A percentile compares a stretch with the other conserved stretches of the same genome.
phyloP scores from a whole-genome alignment of 371 early-diverging fungal species.

The Sporodiniella umbellata region DNA sequence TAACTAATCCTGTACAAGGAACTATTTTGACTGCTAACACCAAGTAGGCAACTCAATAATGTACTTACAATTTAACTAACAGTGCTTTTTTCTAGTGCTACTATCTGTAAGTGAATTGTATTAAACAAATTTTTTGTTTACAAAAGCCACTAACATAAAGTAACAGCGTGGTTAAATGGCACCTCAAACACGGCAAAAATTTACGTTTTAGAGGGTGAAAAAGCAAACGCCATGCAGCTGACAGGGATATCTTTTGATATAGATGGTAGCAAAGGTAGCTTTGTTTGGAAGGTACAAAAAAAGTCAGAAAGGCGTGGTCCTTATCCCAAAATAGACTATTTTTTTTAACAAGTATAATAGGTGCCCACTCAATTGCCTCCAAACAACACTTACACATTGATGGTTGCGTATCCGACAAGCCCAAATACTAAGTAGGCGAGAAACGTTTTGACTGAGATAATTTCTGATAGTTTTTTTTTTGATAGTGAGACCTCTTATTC shows the following conservation, averaged over 20 bases:
- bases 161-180: slow-evolving; percentile 28
- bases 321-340: not conserved
- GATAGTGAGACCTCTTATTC: slow-evolving; percentile 19
- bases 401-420: slow-evolving; percentile 10
- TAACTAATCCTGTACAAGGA: slow-evolving; percentile 22
- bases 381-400: slow-evolving; percentile 17
- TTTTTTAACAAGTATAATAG: slow-evolving; percentile 3
- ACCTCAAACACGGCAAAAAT: slow-evolving; percentile 10
- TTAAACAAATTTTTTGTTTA: not conserved
- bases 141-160: not conserved
- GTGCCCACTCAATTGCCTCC: slow-evolving; percentile 21
- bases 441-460: not conserved
- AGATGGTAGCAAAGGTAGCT: slow-evolving; percentile 15
- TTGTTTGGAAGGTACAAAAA: slow-evolving; percentile 23
- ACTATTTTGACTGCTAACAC: slow-evolving; percentile 16
- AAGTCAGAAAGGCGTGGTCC: slow-evolving; percentile 1
- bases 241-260: slow-evolving; percentile 11
- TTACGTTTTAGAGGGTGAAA: slow-evolving; percentile 16
- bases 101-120: slow-evolving; percentile 5
- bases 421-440: slow-evolving; percentile 14
- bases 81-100: slow-evolving; percentile 5
- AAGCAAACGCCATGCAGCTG: slow-evolving; percentile 12
- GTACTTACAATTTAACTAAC: not conserved
- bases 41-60: slow-evolving; percentile 12
- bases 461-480: not conserved